Evolutionary conservation across 768 basidiomycete species (phyloP).

Genomic region (Termitomyces sp.): DNA sequence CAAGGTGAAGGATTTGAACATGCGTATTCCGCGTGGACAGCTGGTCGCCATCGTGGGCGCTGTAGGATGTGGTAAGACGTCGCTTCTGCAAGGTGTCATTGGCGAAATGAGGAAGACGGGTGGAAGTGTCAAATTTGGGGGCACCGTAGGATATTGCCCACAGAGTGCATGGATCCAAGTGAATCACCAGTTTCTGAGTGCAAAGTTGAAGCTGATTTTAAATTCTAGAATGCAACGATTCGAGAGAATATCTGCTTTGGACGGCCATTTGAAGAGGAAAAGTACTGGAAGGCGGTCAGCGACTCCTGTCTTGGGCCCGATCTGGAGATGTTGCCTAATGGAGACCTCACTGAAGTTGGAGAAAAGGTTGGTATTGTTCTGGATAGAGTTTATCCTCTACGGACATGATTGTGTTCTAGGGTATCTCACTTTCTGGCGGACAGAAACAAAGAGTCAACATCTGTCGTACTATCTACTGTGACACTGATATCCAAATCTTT

Average conservation of each 20-base stretch:
- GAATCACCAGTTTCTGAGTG: constrained; percentile 1
- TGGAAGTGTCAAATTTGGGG: constrained; percentile 69
- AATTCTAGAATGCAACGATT: constrained; percentile 66
- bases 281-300: constrained; percentile 76
- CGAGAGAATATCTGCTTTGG: constrained; percentile 91
- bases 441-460: constrained; percentile 78
- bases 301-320: constrained; percentile 80
- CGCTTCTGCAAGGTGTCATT: constrained; percentile 67
- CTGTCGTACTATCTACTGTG: constrained; percentile 81
- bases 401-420: constrained; percentile 28
- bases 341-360: constrained; percentile 82
- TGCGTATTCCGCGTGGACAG: constrained; percentile 70
- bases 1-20: constrained; percentile 55
- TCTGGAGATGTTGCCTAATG: constrained; percentile 67
- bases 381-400: neutral
- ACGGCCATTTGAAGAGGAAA: constrained; percentile 70
- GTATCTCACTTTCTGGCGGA: constrained; percentile 85
- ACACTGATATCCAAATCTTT: constrained; percentile 83
- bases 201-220: constrained; percentile 2
- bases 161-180: constrained; percentile 92
- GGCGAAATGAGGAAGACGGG: constrained; percentile 76
- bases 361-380: constrained; percentile 39
- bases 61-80: constrained; percentile 70
- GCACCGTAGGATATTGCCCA: constrained; percentile 74
- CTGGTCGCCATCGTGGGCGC: constrained; percentile 83